Conservation (phyloP, 345 rosid species). For the Durio zibethinus region DNA sequence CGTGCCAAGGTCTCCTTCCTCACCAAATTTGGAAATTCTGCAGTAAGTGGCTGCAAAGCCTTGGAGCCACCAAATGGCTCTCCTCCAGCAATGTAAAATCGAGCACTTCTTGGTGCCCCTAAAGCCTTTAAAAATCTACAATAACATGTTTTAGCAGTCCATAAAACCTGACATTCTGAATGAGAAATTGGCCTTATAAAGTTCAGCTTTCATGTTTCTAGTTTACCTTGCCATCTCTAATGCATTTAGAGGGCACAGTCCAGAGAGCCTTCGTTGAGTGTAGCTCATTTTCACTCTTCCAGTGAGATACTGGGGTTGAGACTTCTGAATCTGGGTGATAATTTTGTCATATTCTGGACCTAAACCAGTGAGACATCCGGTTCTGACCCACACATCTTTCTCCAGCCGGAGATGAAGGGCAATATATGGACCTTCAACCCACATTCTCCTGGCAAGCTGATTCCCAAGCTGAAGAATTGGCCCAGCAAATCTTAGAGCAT, state of each 20-base stretch:
- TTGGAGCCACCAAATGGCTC: conserved; percentile 65
- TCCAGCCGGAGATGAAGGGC: conserved; percentile 71
- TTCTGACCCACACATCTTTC: conserved; percentile 79
- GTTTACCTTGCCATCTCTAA: conserved; percentile 58
- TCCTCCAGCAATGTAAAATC: conserved; percentile 67
- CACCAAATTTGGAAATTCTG: conserved; percentile 50
- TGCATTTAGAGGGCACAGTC: conserved; percentile 65
- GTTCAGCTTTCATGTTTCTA: background rate
- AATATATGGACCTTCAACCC: conserved; percentile 75
- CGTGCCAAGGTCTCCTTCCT: conserved; percentile 53
- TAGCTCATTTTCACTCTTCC: conserved; percentile 50
- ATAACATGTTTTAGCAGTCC: background rate
- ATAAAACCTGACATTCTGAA: background rate
- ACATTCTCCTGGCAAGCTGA: conserved; percentile 65
- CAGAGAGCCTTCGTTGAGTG: conserved; percentile 52
- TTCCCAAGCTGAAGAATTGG: conserved; percentile 62
- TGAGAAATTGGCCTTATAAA: background rate
- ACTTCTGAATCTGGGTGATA: conserved; percentile 33
- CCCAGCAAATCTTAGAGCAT: conserved; percentile 56
- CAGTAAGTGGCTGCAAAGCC: conserved; percentile 54
- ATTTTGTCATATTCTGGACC: conserved; percentile 46
- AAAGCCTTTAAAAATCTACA: conserved; percentile 62
- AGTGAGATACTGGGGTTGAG: conserved; percentile 52
- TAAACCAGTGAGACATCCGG: conserved; percentile 71
- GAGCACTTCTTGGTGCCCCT: conserved; percentile 54